Evolutionary conservation across 2,329 filamentous ascomycete genomes (phyloP), one percentile per base, ranked within the genome.

Genomic region (Alternaria metachromatica): DNA sequence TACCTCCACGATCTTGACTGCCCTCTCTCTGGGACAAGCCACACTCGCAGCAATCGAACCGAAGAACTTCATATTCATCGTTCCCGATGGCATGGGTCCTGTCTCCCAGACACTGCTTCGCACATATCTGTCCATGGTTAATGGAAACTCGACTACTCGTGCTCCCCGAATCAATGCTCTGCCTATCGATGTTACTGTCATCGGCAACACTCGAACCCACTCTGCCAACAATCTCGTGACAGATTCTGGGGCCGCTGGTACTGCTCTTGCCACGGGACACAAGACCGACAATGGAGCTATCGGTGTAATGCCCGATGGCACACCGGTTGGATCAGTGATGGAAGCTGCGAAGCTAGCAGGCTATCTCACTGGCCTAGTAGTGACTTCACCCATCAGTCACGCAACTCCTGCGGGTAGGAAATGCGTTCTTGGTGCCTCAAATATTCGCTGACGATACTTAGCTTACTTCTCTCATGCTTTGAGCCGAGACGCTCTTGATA

Each of bases 321-420:
- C 73, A 13, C 79, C 80, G 18, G 76, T 80, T 18, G 81, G 78
- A 37, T 80, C 78, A 18, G 77, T 82, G 20, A 73, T 82, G 43
- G 81, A 82, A 66, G 80, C 80, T 9, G 80, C 80, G 12, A 79
- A 81, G 64, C 65, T 80, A 30, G 72, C 78, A 30, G 81, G 81
- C 37, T 80, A 78, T 66, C 79, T 78, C 69, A 82, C 81, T 13
- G 80, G 79, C 12, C 75, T 82, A n/a, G 79, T 82, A n/a, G 81
- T 81, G 5, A 82, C 81, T 2, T 80, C 75, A 8, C 79, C 75
- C 30, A 82, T 82, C 67, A 82, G 80, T 50, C 58, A 64, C 23
- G 62, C 62, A 7, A 64, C 62, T 21, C 62, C 62, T 10, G 62
- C 62, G 4, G 74, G 76, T 60, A 28, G 4, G n/a, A 4, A 49